A percentile compares a stretch with the other conserved stretches of the same genome.
Conservation (phyloP, 768 basidiomycete species). For the Collybiopsis luxurians region DNA sequence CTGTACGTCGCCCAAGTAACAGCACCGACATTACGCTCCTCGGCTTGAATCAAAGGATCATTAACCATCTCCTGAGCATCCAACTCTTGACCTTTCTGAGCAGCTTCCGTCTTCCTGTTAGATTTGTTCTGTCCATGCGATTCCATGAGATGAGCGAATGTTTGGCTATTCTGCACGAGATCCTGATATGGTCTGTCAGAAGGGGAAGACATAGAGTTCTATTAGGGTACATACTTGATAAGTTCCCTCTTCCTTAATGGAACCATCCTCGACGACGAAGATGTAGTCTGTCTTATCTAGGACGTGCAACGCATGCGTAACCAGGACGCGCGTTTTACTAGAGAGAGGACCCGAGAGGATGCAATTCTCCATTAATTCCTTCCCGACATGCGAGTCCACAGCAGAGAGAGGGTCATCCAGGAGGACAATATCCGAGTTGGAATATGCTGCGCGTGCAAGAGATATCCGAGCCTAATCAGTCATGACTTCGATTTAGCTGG, state of each 20-base stretch:
- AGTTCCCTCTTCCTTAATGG: conserved; percentile 61
- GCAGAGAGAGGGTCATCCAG: conserved; percentile 83
- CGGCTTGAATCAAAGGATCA: conserved; percentile 43
- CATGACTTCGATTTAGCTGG: background rate
- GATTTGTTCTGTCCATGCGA: conserved; percentile 46
- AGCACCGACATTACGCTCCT: conserved; percentile 55
- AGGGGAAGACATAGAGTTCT: background rate
- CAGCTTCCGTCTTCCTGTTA: background rate
- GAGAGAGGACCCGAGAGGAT: conserved; percentile 51
- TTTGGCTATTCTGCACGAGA: conserved; percentile 38
- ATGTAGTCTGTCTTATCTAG: conserved; percentile 60
- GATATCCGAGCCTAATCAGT: conserved; percentile 63
- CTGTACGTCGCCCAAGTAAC: conserved; percentile 48
- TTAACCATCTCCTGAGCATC: background rate
- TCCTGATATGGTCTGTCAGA: conserved; percentile 25
- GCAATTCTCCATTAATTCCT: conserved; percentile 61
- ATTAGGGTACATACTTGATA: conserved; percentile 38
- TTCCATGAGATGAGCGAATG: conserved; percentile 51
- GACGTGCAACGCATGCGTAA: conserved; percentile 60
- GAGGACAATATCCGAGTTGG: conserved; percentile 67
- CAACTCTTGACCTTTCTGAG: conserved; percentile 23
- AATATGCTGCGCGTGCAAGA: conserved; percentile 76
- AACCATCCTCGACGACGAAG: conserved; percentile 58
- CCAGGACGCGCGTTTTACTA: conserved; percentile 55
- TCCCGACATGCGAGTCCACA: conserved; percentile 75